Conservation (phyloP, 23 red algal genomes). For the Cyanidiococcus yangmingshanensis region DNA sequence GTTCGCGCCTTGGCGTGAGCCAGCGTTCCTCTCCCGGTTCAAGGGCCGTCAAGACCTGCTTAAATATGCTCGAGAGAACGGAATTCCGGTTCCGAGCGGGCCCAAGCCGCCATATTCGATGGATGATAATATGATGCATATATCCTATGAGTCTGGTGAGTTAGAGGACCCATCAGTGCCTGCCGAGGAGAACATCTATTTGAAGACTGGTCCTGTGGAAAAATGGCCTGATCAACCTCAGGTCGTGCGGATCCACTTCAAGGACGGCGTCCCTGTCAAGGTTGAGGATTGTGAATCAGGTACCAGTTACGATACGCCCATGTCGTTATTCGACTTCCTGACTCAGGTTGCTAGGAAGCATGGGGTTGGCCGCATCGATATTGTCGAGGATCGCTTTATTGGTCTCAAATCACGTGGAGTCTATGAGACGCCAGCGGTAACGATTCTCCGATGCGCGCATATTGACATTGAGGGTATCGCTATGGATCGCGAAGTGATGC, state of each 20-base stretch:
- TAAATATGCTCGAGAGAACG: conserved; percentile 67
- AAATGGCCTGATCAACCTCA: conserved; percentile 70
- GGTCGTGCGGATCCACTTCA: conserved; percentile 56
- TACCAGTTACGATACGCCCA: conserved; percentile 23
- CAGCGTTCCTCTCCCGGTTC: conserved; percentile 48
- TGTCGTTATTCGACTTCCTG: conserved; percentile 57
- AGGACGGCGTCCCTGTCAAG: conserved; percentile 60
- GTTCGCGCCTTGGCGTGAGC: conserved; percentile 83
- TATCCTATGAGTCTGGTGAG: conserved; percentile 78
- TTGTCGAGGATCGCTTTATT: conserved; percentile 95
- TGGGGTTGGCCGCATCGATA: conserved; percentile 89
- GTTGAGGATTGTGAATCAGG: conserved; percentile 27
- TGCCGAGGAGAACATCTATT: conserved; percentile 59
- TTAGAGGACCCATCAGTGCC: conserved; percentile 64
- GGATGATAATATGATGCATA: conserved; percentile 99
- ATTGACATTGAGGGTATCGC: conserved; percentile 97
- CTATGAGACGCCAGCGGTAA: conserved; percentile 87
- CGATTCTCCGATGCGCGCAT: conserved; percentile 89
- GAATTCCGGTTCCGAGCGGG: conserved; percentile 68
- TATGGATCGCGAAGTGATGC: conserved; percentile 98
- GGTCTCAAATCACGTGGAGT: conserved; percentile 85
- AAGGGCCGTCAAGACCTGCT: conserved; percentile 70
- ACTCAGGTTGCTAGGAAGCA: conserved; percentile 68
- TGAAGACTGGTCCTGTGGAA: conserved; percentile 42
- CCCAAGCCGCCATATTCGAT: conserved; percentile 94